Evolutionary conservation across 352 stramenopile genomes (phyloP).

Genomic region (Phytophthora pseudosyringae): DNA sequence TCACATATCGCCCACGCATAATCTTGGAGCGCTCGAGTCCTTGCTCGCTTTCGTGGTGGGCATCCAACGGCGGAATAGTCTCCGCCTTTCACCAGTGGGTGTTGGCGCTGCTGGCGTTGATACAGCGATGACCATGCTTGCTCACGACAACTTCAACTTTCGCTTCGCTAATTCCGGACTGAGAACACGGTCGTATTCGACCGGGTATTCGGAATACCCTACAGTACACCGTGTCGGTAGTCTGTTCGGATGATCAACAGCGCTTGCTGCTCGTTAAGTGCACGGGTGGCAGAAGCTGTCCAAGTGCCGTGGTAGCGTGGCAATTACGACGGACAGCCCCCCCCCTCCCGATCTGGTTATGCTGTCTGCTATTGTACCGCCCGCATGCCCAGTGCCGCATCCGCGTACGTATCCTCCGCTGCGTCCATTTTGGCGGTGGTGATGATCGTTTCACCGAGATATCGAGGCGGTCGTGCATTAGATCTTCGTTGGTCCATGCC

Average conservation of each 20-base stretch:
- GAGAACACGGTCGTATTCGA: neutral
- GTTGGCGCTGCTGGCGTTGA: neutral
- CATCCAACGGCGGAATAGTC: neutral
- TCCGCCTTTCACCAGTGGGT: neutral
- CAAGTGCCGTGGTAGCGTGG: no score
- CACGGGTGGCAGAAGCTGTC: no score
- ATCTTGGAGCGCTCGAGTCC: no score
- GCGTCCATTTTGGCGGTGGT: neutral
- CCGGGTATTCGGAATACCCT: no score
- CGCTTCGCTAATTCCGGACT: conserved; percentile 5
- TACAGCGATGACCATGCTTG: neutral
- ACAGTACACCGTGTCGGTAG: conserved; percentile 11
- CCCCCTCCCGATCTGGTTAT: neutral
- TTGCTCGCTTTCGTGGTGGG: no score
- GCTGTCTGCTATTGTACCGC: neutral
- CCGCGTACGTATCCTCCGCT: neutral
- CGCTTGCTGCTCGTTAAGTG: conserved; percentile 2
- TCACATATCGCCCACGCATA: no score
- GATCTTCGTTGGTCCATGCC: neutral
- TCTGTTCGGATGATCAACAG: conserved; percentile 10
- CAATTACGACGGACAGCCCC: no score
- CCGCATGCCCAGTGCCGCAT: neutral
- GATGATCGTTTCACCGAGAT: neutral
- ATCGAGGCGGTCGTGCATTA: neutral
- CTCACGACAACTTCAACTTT: conserved; percentile 16